Base-by-base conservation (phyloP, 352 stramenopile species). In the Globisporangium alternatum region DNA sequence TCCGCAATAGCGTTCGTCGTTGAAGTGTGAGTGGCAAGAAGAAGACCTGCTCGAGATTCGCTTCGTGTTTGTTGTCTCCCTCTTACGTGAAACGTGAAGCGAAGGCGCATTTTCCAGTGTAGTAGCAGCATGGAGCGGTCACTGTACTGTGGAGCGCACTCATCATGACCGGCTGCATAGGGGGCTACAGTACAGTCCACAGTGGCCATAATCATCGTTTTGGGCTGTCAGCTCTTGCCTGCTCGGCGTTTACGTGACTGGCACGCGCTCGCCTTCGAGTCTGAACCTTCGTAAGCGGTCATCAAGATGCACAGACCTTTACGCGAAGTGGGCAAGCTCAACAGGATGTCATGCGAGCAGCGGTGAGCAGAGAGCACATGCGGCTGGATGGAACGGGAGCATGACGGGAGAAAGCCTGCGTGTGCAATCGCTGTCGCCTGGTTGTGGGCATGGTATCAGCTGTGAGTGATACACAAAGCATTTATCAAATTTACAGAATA, bases 341-440 rank as follows among this genome's bases (percentile, higher is more conserved):
- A 22, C 49, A 56, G 49, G 49, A 56, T 56, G 49, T 56, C 28
- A 56, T 13, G 28, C 28, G 28, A 13, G 3, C 0, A 51, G 19
- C 0, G 30, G 47, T 31, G 47, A 51, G 19, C 2, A 33, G 47
- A 54, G 47, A 56, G 28, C 17, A 17, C 31, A 28, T 13, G 28
- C 25, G 25, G 30, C 15, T 31, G 47, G 2, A 30, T 35, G 22
- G 5, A 30, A 12, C 22, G 47, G 12, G 22, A 35, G 47, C 22
- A 4, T 39, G 35, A 15, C 8, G 35, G 35, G 10, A 43, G 37
- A 22, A 30, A 25, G 52, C 13, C 35, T 41, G 41, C 43, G 55
- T 43, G 25, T 56, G 49, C 39, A 52, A 62, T 39, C 22, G 33
- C 35, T 62, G 25, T 62, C 33, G 56, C 25, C 19, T 13, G 25